Conservation (phyloP, 2,329 filamentous ascomycete genomes). For the Aureobasidium namibiae region DNA sequence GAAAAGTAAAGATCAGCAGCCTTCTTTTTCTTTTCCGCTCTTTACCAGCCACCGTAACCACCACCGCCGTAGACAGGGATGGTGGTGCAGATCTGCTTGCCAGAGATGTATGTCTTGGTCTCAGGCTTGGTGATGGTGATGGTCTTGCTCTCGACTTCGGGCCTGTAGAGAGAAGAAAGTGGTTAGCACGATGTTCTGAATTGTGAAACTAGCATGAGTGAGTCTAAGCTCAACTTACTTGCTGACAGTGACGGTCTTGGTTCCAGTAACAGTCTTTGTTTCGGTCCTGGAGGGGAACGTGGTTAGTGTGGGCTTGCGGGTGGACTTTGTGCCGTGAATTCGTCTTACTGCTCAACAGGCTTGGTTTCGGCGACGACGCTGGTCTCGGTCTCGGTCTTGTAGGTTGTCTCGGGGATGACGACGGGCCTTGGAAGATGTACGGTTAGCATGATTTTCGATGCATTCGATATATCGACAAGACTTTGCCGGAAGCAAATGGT, state of each 20-base stretch:
- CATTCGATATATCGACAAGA: no score
- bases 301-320: no score
- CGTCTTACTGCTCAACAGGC: neutral
- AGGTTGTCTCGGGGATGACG: neutral
- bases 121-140: neutral
- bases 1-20: neutral
- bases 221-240: neutral
- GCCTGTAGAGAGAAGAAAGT: no score
- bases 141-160: neutral
- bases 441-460: no score
- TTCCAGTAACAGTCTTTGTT: neutral
- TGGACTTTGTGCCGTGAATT: no score
- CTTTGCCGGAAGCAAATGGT: no score
- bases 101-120: neutral
- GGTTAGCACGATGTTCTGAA: no score
- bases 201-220: no score
- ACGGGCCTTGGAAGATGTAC: neutral
- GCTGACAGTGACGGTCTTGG: conserved; percentile 2
- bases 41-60: neutral
- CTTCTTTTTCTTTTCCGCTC: neutral
- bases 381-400: neutral
- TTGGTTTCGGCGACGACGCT: neutral
- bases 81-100: neutral
- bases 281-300: neutral
- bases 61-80: neutral